Conservation (phyloP, 345 rosid species). For the Brassica rapa region DNA sequence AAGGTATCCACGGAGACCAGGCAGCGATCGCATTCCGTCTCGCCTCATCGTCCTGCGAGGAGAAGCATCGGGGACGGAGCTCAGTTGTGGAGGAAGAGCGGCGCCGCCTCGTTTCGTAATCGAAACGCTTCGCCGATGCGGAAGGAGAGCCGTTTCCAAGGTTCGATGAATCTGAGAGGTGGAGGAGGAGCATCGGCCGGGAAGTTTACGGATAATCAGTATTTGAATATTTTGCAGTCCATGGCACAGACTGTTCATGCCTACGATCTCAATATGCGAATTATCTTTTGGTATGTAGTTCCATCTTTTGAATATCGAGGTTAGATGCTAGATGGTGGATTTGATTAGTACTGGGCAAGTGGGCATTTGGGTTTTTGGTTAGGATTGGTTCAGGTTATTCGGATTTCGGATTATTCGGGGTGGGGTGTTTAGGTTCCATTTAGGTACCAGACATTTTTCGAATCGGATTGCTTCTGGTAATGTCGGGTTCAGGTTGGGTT, state of each 20-base stretch:
- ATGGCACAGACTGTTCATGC: constrained; percentile 96
- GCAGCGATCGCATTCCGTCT: constrained; percentile 85
- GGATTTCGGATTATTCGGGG: too few species aligned
- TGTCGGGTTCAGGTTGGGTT: too few species aligned
- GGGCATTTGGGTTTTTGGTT: too few species aligned
- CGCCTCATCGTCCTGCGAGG: constrained; percentile 65
- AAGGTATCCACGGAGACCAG: constrained; percentile 47
- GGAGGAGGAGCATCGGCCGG: constrained; percentile 41
- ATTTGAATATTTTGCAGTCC: constrained; percentile 83
- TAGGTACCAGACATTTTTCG: too few species aligned
- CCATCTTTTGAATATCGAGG: not conserved
- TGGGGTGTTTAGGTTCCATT: not conserved
- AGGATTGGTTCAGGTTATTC: too few species aligned
- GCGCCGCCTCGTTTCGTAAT: constrained; percentile 66
- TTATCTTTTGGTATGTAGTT: constrained; percentile 76
- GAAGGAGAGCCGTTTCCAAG: constrained; percentile 59
- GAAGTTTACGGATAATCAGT: constrained; percentile 67
- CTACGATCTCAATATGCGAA: constrained; percentile 56
- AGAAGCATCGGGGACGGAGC: constrained; percentile 43
- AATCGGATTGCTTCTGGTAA: too few species aligned
- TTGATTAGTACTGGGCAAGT: not conserved
- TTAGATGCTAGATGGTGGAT: constrained; percentile 8
- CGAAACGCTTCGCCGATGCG: constrained; percentile 87
- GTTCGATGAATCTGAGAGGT: constrained; percentile 33
- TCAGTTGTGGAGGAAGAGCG: constrained; percentile 52